Percentiles rank a stretch among this genome's conserved stretches.
These are phyloP conservation scores for Populus nigra DNA, from an alignment of 345 rosid species.

Conservation along the genomic window DNA sequence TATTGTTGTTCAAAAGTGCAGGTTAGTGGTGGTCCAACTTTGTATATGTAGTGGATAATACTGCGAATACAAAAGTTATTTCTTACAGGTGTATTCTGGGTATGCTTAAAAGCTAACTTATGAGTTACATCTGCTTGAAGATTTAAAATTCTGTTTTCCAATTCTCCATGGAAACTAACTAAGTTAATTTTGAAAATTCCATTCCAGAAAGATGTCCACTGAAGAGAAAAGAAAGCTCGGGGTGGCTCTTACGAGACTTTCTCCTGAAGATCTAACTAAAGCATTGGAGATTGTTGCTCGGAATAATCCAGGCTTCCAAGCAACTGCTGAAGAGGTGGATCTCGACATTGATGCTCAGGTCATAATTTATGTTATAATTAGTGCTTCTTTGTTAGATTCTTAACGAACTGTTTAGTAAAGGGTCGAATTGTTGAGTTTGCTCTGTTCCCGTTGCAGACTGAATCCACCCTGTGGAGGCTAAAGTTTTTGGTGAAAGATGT, in stretches of 20 bases:
- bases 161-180: background rate
- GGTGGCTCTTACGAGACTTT: conserved; percentile 53
- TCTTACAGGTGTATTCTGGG: no score
- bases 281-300: conserved; percentile 85
- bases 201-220: conserved; percentile 58
- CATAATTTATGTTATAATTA: background rate
- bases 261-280: conserved; percentile 75
- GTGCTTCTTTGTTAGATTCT: background rate
- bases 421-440: background rate
- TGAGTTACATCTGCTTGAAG: background rate
- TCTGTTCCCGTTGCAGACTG: conserved; percentile 42
- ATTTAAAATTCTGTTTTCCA: background rate
- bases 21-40: conserved; percentile 36
- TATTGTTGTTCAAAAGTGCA: conserved; percentile 73
- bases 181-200: background rate
- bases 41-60: background rate
- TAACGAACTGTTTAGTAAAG: no score
- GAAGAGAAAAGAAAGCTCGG: conserved; percentile 86
- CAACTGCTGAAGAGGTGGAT: conserved; percentile 71
- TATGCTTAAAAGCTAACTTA: background rate
- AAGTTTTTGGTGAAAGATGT: conserved; percentile 78
- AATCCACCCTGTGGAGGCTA: conserved; percentile 89
- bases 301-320: conserved; percentile 57
- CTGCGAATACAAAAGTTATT: no score
- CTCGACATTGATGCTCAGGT: conserved; percentile 89